phyloP scores from a whole-genome alignment of 106 monocot species.

The Hemerocallis citrina region DNA sequence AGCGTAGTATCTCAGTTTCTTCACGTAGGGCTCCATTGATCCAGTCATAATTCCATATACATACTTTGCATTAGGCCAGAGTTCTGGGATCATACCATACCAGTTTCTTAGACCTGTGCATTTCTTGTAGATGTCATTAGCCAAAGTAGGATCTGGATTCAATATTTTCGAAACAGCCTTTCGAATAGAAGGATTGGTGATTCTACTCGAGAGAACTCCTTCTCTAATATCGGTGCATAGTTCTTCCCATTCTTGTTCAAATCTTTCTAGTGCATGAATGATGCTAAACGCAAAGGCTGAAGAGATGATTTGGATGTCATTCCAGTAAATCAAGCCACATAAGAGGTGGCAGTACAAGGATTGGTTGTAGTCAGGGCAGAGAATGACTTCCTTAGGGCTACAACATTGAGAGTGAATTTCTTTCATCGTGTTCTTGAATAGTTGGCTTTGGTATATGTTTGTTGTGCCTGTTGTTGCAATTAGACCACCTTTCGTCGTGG shows the following conservation, averaged over 20 bases:
- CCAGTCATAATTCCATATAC: constrained; percentile 86
- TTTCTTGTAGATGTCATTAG: constrained; percentile 41
- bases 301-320: constrained; percentile 54
- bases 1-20: constrained; percentile 74
- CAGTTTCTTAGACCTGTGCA: constrained; percentile 53
- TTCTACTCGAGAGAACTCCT: constrained; percentile 61
- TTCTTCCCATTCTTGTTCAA: constrained; percentile 71
- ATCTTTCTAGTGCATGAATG: constrained; percentile 69
- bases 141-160: constrained; percentile 46
- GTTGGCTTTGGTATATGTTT: constrained; percentile 48
- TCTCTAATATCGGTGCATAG: constrained; percentile 53
- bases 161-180: constrained; percentile 46
- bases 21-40: constrained; percentile 76
- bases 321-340: constrained; percentile 52
- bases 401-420: constrained; percentile 41
- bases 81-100: constrained; percentile 67
- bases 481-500: constrained; percentile 47
- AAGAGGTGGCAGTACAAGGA: constrained; percentile 85
- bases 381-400: constrained; percentile 78
- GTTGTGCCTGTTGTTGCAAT: constrained; percentile 61
- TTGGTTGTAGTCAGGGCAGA: constrained; percentile 54
- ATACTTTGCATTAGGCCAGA: constrained; percentile 80
- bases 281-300: constrained; percentile 78
- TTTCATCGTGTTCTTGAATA: constrained; percentile 56
- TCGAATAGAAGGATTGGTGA: constrained; percentile 49